Evolutionary conservation across 108 stramenopile species (phyloP).

Genomic region (Cyclotella distinguenda): DNA sequence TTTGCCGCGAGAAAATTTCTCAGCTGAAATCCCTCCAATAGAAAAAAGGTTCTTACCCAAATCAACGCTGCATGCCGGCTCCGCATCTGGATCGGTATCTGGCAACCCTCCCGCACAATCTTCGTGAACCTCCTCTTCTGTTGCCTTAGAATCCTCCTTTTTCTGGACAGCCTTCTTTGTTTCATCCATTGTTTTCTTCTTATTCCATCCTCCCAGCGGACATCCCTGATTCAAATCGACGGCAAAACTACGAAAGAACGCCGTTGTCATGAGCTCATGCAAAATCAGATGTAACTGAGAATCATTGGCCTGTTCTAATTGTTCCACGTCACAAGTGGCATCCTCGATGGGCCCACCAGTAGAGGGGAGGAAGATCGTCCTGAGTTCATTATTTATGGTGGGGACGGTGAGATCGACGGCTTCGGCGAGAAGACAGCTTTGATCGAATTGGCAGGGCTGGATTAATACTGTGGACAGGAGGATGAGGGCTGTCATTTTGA

Average conservation of each 20-base stretch:
- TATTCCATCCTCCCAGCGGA: slow-evolving; percentile 57
- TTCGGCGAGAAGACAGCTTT: slow-evolving; percentile 2
- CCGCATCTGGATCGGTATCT: slow-evolving; percentile 48
- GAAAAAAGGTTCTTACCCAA: slow-evolving; percentile 17
- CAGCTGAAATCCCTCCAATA: background rate
- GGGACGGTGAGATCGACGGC: background rate
- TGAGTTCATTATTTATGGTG: background rate
- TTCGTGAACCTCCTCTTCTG: slow-evolving; percentile 3
- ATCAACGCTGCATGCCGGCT: slow-evolving; percentile 47
- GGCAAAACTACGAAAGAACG: slow-evolving; percentile 78
- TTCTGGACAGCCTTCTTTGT: background rate
- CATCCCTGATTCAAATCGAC: slow-evolving; percentile 81
- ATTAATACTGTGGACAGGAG: slow-evolving; percentile 1
- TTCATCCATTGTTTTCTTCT: slow-evolving; percentile 16
- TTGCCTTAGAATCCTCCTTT: slow-evolving; percentile 10
- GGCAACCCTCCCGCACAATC: slow-evolving; percentile 50
- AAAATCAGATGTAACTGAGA: slow-evolving; percentile 79
- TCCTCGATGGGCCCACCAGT: slow-evolving; percentile 75
- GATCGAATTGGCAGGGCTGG: slow-evolving; percentile 4
- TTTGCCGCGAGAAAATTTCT: background rate
- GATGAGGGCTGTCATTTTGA: slow-evolving; percentile 1
- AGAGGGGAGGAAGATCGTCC: background rate
- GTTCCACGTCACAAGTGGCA: slow-evolving; percentile 77
- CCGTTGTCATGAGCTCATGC: slow-evolving; percentile 67
- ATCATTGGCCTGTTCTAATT: slow-evolving; percentile 87